These are phyloP conservation scores for Calonectria naviculata DNA, from an alignment of 2,329 filamentous ascomycete genomes.

Conservation along the genomic window DNA sequence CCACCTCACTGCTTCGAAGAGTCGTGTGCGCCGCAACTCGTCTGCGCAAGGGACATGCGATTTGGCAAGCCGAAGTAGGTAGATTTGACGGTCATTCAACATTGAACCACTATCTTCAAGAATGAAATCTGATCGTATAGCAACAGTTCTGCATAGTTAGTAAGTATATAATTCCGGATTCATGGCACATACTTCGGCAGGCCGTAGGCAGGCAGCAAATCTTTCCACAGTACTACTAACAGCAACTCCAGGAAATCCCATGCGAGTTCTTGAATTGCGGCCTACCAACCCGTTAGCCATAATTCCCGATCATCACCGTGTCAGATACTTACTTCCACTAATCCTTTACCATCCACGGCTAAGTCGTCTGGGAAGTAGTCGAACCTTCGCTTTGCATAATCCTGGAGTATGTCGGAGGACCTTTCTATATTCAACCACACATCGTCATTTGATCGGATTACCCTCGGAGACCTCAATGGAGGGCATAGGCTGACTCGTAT, in stretches of 20 bases:
- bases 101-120: not conserved
- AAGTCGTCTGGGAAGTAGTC: not conserved
- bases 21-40: not conserved
- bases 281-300: not conserved
- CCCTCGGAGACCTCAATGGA: not conserved
- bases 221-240: not conserved
- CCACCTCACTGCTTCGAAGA: not conserved
- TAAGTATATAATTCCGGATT: not conserved
- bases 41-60: not conserved
- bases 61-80: not conserved
- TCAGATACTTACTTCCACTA: not conserved
- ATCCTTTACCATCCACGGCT: fast-evolving
- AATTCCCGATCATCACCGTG: too few species aligned
- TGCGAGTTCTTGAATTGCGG: not conserved
- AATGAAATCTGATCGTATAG: not conserved
- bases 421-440: not conserved
- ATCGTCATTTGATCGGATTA: not conserved
- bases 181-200: not conserved
- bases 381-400: not conserved
- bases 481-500: not conserved
- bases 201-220: not conserved
- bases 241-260: not conserved
- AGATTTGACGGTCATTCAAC: not conserved
- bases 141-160: not conserved
- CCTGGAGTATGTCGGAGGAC: not conserved